A percentile compares a stretch with the other conserved stretches of the same genome.
phyloP scores from a whole-genome alignment of 345 rosid genomes.

The Clausena lansium region DNA sequence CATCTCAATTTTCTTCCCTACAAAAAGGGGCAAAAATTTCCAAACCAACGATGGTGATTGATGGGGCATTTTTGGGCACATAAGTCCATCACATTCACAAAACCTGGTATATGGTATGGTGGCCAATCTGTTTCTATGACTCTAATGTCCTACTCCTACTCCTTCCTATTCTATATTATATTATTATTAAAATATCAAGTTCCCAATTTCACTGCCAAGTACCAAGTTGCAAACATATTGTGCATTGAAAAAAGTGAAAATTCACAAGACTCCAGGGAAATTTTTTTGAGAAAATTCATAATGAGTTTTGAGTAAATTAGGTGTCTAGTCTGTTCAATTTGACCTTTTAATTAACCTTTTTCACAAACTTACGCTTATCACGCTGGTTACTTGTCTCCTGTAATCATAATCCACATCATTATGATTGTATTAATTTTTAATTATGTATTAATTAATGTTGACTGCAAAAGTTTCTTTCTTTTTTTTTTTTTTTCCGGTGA shows the following conservation, averaged over 20 bases:
- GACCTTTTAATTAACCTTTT: slow-evolving; percentile 21
- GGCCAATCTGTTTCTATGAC: slow-evolving; percentile 34
- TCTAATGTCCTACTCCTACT: neutral
- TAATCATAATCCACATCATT: slow-evolving; percentile 23
- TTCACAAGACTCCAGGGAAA: neutral
- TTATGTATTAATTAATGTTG: slow-evolving; percentile 3
- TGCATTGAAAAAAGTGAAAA: neutral
- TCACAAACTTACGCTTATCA: slow-evolving; percentile 29
- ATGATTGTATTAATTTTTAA: neutral
- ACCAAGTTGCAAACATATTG: neutral
- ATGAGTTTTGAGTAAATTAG: slow-evolving; percentile 10
- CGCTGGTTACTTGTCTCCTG: slow-evolving; percentile 22
- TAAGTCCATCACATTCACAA: neutral
- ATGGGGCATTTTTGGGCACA: neutral
- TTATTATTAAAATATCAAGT: neutral
- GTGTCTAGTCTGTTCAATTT: slow-evolving; percentile 18
- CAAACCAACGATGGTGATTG: slow-evolving; percentile 3
- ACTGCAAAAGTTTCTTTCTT: neutral
- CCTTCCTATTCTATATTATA: no score
- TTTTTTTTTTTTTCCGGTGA: neutral
- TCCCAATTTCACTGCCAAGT: neutral
- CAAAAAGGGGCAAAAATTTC: neutral
- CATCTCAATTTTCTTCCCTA: neutral
- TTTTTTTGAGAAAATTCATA: neutral
- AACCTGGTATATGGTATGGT: slow-evolving; percentile 1